Percentiles rank a stretch among this genome's conserved stretches.
phyloP scores from a whole-genome alignment of 1,284 basidiomycete genomes.

The Trichosporon sp. region DNA sequence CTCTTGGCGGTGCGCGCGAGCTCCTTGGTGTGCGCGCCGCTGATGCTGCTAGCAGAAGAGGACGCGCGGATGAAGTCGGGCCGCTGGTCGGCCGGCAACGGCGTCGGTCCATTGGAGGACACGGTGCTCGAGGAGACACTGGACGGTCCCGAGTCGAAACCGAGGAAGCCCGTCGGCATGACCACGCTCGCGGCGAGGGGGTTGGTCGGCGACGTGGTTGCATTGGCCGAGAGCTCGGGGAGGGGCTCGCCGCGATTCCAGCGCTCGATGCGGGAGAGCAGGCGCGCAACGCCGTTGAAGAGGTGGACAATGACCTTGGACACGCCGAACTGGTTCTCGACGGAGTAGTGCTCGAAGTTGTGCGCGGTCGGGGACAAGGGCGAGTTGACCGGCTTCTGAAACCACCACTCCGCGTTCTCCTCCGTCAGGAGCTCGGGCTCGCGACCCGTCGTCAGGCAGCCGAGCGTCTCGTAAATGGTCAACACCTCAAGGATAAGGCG shows the following conservation, averaged over 20 bases:
- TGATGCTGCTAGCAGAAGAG: neutral
- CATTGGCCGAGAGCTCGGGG: conserved; percentile 31
- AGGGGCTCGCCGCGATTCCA: conserved; percentile 30
- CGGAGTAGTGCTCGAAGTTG: conserved; percentile 56
- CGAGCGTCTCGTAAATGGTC: conserved; percentile 60
- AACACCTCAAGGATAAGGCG: conserved; percentile 60
- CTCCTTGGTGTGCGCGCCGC: neutral
- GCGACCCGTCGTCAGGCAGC: conserved; percentile 58
- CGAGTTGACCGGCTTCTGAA: conserved; percentile 24
- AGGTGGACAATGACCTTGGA: conserved; percentile 54
- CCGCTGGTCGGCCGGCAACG: neutral
- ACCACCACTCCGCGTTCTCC: conserved; percentile 58
- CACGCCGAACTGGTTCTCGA: conserved; percentile 62
- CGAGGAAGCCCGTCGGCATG: neutral
- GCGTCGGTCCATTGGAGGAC: conserved; percentile 5
- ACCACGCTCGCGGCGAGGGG: conserved; percentile 27
- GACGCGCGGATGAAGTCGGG: neutral
- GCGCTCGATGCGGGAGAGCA: conserved; percentile 40
- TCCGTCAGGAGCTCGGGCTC: conserved; percentile 57
- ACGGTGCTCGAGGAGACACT: conserved; percentile 18
- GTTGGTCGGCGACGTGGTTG: conserved; percentile 45
- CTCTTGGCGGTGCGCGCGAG: conserved; percentile 43
- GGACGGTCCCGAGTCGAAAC: conserved; percentile 12
- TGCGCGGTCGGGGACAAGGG: conserved; percentile 33
- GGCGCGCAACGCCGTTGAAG: conserved; percentile 45